These are phyloP conservation scores for Chaetomiaceae sp. DNA, from an alignment of 2,329 filamentous ascomycete species.

Conservation along the genomic window DNA sequence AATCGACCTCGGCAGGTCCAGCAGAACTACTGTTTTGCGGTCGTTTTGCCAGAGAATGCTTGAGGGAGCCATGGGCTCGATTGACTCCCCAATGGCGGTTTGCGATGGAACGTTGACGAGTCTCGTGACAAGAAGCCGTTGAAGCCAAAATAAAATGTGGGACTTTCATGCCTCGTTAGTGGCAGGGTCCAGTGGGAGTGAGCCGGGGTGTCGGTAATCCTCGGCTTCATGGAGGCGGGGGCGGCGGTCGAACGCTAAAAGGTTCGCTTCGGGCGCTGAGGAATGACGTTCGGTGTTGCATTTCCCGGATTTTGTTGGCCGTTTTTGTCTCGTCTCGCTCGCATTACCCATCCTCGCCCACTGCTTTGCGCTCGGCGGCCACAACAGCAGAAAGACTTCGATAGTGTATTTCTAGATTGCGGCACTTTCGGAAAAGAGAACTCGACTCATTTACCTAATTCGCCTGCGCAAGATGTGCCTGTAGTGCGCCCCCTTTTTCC, in stretches of 20 bases:
- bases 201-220: slow-evolving; percentile 25
- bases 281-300: slow-evolving; percentile 22
- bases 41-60: slow-evolving; percentile 50
- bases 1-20: slow-evolving; percentile 66
- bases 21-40: slow-evolving; percentile 45
- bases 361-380: background rate
- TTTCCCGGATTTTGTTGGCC: slow-evolving; percentile 17
- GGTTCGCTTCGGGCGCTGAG: slow-evolving; percentile 3
- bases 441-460: background rate
- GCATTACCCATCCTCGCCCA: background rate
- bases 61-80: slow-evolving; percentile 17
- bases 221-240: slow-evolving; percentile 24
- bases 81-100: background rate
- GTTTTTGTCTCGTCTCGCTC: background rate
- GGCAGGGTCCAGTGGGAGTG: slow-evolving; percentile 1
- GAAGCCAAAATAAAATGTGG: too few relatives aligned
- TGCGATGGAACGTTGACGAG: too few relatives aligned
- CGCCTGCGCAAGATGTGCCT: slow-evolving; percentile 8
- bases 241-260: slow-evolving; percentile 12
- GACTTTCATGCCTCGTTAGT: slow-evolving; percentile 2
- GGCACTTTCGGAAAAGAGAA: background rate
- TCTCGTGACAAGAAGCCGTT: too few relatives aligned
- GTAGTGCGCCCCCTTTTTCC: too few relatives aligned
- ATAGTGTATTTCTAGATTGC: background rate
- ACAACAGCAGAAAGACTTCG: background rate